phyloP scores from a whole-genome alignment of 2,329 filamentous ascomycete genomes.

The Xylaria digitata region DNA sequence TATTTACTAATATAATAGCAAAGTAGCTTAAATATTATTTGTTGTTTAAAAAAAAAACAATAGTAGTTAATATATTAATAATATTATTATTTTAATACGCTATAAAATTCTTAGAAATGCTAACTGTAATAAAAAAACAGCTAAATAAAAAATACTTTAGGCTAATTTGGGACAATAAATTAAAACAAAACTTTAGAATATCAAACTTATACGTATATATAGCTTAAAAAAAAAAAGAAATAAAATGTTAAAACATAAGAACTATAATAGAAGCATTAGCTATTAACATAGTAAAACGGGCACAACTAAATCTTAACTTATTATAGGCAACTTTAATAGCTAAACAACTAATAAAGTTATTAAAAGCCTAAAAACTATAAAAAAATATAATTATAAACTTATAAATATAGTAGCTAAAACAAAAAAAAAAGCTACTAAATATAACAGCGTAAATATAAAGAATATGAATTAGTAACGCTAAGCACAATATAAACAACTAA shows the following conservation, averaged over 20 bases:
- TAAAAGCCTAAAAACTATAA: constrained; percentile 1
- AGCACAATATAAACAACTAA: background rate
- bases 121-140: background rate
- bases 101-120: constrained; percentile 8
- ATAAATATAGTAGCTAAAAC: constrained; percentile 6
- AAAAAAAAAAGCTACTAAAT: constrained; percentile 3
- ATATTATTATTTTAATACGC: background rate
- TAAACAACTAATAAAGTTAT: no score
- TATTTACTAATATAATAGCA: background rate
- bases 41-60: background rate
- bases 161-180: constrained; percentile 5
- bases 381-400: constrained; percentile 2
- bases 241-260: background rate
- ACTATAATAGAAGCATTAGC: no score
- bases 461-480: background rate
- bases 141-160: constrained; percentile 2
- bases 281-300: no score
- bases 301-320: no score
- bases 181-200: background rate
- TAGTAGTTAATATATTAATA: background rate
- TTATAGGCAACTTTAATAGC: no score
- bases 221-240: background rate
- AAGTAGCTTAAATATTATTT: constrained; percentile 5
- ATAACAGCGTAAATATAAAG: background rate
- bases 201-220: background rate